Percentiles rank a stretch among this genome's conserved stretches.
Conservation (phyloP, 148 eudicot genomes). For the Rhododendron mucronatum region DNA sequence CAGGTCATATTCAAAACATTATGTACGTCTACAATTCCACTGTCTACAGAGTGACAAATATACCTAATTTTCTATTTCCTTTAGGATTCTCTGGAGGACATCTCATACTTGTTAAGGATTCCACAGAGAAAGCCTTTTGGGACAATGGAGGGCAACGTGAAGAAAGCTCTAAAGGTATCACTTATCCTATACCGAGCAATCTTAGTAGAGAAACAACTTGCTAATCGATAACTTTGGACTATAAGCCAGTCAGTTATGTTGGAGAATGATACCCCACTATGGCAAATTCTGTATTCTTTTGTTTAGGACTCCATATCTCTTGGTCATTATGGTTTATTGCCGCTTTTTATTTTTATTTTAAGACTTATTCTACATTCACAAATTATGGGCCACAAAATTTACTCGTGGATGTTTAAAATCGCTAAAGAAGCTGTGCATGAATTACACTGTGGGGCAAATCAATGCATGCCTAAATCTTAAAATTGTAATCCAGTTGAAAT, state of each 20-base stretch:
- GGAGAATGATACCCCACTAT: neutral
- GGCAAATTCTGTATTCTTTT: neutral
- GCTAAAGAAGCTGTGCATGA: neutral
- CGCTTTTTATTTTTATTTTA: neutral
- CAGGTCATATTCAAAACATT: slow-evolving; percentile 43
- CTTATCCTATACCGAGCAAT: neutral
- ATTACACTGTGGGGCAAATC: neutral
- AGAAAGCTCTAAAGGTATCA: slow-evolving; percentile 82
- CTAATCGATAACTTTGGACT: neutral
- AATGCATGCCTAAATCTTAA: neutral
- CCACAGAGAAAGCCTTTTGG: slow-evolving; percentile 96
- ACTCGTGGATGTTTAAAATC: neutral
- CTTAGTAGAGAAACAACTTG: neutral
- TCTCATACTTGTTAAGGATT: slow-evolving; percentile 91
- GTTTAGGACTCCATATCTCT: neutral
- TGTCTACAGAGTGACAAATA: neutral
- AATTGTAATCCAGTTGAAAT: neutral
- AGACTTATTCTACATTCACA: neutral
- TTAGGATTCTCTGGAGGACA: slow-evolving; percentile 86
- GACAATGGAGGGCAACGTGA: slow-evolving; percentile 97
- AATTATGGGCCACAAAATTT: neutral
- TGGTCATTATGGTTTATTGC: neutral
- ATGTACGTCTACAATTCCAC: neutral
- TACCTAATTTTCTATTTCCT: neutral
- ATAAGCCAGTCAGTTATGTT: neutral